Base-by-base conservation (phyloP, 2,329 filamentous ascomycete species). In the Pseudogymnoascus verrucosus region DNA sequence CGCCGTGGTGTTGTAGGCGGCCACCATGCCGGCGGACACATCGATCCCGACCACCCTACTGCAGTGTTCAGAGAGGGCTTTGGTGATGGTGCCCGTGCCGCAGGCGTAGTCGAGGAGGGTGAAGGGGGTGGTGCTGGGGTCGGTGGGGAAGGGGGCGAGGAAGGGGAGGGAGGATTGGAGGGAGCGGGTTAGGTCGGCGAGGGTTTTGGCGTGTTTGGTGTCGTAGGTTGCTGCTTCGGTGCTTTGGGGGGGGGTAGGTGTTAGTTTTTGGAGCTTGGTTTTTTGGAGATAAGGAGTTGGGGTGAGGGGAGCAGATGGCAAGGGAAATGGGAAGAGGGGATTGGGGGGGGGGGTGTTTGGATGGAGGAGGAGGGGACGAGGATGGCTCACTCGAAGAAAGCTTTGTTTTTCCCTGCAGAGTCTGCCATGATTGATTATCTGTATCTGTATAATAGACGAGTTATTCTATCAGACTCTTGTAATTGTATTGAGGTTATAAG, bases 51-150 rank as follows among this genome's bases (percentile, higher is more conserved):
- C 76, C 59, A 84, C 84, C n/a, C n/a, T n/a, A n/a, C n/a, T n/a
- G n/a, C n/a, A 81, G 68, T 84, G 86, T 1, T 86, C 84, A 1
- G 81, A 82, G 12, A 89, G 78, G 12, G 84, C 79, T 83, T 87
- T 61, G 37, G 60, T 12, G 31, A 44, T 12, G 26, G 62, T 61
- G 1, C 88, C 88, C 5, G 87, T 87, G 7, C 89, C 89, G 71
- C 89, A 92, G 14, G 89, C 89, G 74, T 92, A 93, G 72, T 93
- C 89, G 1, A 92, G 78, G 19, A 91, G 75, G 54, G 81, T 80
- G 44, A 85, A 78, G 63, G 42, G 42, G 21, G 42, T 14, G 42
- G 21, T 2, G 42, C 21, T 1, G 19, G 40, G 40, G 19, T 23
- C 10, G n/a, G 40, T 1, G 19, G 40, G 40, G 40, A 44, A 44